Evolutionary conservation across 2,329 filamentous ascomycete species (phyloP).

Genomic region (Aspergillus ustus): DNA sequence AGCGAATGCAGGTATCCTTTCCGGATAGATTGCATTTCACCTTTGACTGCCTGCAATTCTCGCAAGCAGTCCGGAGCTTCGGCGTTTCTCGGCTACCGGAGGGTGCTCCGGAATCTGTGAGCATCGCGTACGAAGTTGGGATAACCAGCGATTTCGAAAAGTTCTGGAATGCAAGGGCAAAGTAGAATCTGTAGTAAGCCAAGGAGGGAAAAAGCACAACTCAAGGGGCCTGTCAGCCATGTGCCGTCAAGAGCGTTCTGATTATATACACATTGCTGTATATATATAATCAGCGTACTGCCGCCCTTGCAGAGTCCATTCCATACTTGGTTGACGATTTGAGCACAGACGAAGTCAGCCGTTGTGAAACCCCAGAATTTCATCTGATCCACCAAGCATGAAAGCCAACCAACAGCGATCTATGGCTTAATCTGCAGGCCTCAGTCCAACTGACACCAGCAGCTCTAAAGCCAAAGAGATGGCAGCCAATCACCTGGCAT

Average conservation of each 20-base stretch:
- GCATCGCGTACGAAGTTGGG: slow-evolving; percentile 26
- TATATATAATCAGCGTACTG: slow-evolving; percentile 9
- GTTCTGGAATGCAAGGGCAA: slow-evolving; percentile 4
- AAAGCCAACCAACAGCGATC: slow-evolving; percentile 22
- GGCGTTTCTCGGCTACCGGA: slow-evolving; percentile 34
- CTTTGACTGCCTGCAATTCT: slow-evolving; percentile 46
- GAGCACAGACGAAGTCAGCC: slow-evolving; percentile 42
- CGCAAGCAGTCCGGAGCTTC: slow-evolving; percentile 44
- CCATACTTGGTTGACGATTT: slow-evolving; percentile 36
- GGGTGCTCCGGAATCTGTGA: slow-evolving; percentile 29
- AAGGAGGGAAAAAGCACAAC: slow-evolving; percentile 8
- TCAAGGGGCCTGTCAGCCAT: slow-evolving; percentile 2
- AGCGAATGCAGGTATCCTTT: slow-evolving; percentile 43
- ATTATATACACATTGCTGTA: slow-evolving; percentile 18
- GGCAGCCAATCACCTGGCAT: slow-evolving; percentile 27
- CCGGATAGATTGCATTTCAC: slow-evolving; percentile 45
- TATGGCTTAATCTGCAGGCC: slow-evolving; percentile 15
- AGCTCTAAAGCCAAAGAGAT: slow-evolving; percentile 24
- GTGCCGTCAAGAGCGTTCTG: slow-evolving; percentile 14
- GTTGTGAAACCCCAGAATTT: slow-evolving; percentile 42
- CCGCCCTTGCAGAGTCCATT: slow-evolving; percentile 19
- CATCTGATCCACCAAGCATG: slow-evolving; percentile 43
- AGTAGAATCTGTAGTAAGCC: neutral
- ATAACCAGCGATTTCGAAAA: neutral
- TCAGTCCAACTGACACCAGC: slow-evolving; percentile 28